phyloP scores from a whole-genome alignment of 2,329 filamentous ascomycete genomes.

The Lasiodiplodia theobromae region DNA sequence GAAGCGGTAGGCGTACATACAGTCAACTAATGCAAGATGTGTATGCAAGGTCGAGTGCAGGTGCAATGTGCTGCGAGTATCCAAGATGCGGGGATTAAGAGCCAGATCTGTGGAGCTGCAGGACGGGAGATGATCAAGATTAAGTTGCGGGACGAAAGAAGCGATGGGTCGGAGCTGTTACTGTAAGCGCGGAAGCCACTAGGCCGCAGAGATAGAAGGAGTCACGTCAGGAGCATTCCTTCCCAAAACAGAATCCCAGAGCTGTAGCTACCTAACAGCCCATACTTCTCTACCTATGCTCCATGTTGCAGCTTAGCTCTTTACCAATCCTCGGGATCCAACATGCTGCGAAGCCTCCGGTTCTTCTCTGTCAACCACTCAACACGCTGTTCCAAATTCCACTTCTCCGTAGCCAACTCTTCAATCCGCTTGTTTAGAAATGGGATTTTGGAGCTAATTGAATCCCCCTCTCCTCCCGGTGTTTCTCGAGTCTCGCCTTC shows the following conservation, averaged over 20 bases:
- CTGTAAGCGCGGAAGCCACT: background rate
- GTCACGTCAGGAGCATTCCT: background rate
- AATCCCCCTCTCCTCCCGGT: background rate
- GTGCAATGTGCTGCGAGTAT: background rate
- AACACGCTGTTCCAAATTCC: background rate
- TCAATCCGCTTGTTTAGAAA: background rate
- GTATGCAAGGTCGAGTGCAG: background rate
- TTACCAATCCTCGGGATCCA: background rate
- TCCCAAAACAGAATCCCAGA: background rate
- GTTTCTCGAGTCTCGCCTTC: background rate
- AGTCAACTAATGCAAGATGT: background rate
- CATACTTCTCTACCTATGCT: background rate
- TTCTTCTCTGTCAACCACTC: constrained; percentile 10
- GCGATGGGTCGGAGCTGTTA: background rate
- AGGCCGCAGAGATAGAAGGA: background rate
- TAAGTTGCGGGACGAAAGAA: background rate
- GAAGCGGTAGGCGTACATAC: too few species aligned
- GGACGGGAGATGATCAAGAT: constrained; percentile 2
- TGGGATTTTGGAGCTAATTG: background rate
- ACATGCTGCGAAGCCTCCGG: background rate
- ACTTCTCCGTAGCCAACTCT: background rate
- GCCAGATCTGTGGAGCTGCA: background rate
- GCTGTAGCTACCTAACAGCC: background rate
- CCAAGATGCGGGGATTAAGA: constrained; percentile 3
- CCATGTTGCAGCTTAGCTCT: background rate